A percentile compares a stretch with the other conserved stretches of the same genome.
Conservation (phyloP, 352 stramenopile genomes). For the Bremia lactucae region DNA sequence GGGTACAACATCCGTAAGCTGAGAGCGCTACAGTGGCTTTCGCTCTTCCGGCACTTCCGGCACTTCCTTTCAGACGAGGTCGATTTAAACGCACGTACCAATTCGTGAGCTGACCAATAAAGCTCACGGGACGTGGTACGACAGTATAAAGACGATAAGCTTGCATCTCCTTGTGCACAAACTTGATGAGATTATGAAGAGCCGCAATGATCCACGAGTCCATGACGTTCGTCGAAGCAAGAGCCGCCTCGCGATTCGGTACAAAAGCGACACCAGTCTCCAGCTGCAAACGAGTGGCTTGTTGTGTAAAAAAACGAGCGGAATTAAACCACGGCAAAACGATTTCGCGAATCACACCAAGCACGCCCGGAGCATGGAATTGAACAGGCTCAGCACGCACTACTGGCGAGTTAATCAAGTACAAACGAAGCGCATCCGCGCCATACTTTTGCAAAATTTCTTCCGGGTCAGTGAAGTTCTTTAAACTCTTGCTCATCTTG, state of each 20-base stretch:
- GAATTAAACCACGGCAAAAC: constrained; percentile 99
- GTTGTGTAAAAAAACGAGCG: constrained; percentile 98
- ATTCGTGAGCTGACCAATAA: constrained; percentile 98
- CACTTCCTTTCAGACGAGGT: constrained; percentile 92
- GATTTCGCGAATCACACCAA: constrained; percentile 96
- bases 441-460: constrained; percentile 95
- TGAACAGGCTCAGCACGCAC: constrained; percentile 96
- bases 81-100: constrained; percentile 99
- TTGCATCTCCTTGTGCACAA: constrained; percentile 95
- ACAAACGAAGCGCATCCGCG: constrained; percentile 96
- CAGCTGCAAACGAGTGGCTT: constrained; percentile 89
- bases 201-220: constrained; percentile 99
- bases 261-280: constrained; percentile 78
- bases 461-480: constrained; percentile 96
- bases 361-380: constrained; percentile 93
- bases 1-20: constrained; percentile 83
- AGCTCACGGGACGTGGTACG: constrained; percentile 93
- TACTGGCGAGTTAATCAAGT: constrained; percentile 99
- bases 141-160: constrained; percentile 99
- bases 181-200: constrained; percentile 95
- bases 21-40: constrained; percentile 80
- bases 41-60: constrained; percentile 84
- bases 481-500: constrained; percentile 99
- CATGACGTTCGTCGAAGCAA: constrained; percentile 93
- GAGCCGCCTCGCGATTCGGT: constrained; percentile 78